These are phyloP conservation scores for Suillus spraguei DNA, from an alignment of 768 basidiomycete species.

Conservation along the genomic window DNA sequence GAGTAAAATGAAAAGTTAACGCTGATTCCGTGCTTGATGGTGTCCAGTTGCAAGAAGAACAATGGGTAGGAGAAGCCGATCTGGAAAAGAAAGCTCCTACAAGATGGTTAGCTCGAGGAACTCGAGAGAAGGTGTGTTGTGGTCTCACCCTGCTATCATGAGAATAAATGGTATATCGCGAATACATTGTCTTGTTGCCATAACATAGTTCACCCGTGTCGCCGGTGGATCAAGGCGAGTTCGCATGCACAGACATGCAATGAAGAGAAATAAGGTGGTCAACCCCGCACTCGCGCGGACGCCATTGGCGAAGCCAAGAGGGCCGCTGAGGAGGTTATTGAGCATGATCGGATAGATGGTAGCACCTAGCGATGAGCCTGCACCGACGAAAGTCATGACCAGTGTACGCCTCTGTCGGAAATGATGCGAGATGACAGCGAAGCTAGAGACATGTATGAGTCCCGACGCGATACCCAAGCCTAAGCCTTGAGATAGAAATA, in stretches of 20 bases:
- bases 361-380: not conserved
- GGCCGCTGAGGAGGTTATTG: not conserved
- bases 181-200: constrained; percentile 24
- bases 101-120: not conserved
- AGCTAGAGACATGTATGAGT: constrained; percentile 45
- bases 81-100: constrained; percentile 22
- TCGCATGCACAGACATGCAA: not conserved
- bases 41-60: constrained; percentile 60
- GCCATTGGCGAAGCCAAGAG: not conserved
- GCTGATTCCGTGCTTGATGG: constrained; percentile 49
- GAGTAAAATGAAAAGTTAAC: constrained; percentile 54
- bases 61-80: constrained; percentile 44
- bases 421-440: constrained; percentile 45
- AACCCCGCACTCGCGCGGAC: not conserved
- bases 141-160: constrained; percentile 24
- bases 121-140: not conserved
- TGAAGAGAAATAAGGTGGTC: not conserved
- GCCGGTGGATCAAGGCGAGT: not conserved
- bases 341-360: not conserved
- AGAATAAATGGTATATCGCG: constrained; percentile 26
- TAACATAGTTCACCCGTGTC: constrained; percentile 17
- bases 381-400: not conserved
- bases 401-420: constrained; percentile 37
- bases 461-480: constrained; percentile 44
- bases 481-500: constrained; percentile 50